A percentile compares a stretch with the other conserved stretches of the same genome.
Evolutionary conservation across 352 stramenopile species (phyloP).

Genomic region (Phytophthora meadii): DNA sequence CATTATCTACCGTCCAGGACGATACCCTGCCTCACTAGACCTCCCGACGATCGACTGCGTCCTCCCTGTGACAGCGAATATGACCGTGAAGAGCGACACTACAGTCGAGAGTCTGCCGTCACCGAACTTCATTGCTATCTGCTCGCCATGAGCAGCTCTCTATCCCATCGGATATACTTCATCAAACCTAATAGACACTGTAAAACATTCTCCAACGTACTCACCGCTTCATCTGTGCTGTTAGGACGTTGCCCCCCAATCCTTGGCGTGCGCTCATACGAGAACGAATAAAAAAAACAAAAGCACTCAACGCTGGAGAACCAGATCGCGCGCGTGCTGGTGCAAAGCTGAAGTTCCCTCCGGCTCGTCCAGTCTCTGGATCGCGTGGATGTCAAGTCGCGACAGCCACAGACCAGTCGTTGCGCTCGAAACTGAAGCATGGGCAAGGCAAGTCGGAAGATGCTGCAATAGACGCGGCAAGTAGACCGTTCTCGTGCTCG

Average conservation of each 20-base stretch:
- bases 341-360: slow-evolving; percentile 30
- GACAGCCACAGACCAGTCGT: slow-evolving; percentile 13
- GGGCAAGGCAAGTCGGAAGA: slow-evolving; percentile 21
- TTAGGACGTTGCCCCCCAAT: slow-evolving; percentile 18
- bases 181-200: slow-evolving; percentile 2
- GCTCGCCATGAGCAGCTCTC: slow-evolving; percentile 17
- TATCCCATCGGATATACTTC: neutral
- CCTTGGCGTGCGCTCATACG: slow-evolving; percentile 15
- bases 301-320: neutral
- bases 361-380: slow-evolving; percentile 1
- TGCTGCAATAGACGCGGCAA: slow-evolving; percentile 26
- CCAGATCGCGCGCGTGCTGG: slow-evolving; percentile 2
- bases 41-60: slow-evolving; percentile 11
- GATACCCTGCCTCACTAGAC: neutral
- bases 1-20: slow-evolving; percentile 30
- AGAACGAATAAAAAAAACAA: slow-evolving; percentile 8
- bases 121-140: slow-evolving; percentile 24
- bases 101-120: slow-evolving; percentile 24
- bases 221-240: slow-evolving; percentile 8
- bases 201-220: neutral
- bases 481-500: slow-evolving; percentile 19
- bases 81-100: slow-evolving; percentile 22
- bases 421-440: slow-evolving; percentile 26
- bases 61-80: slow-evolving; percentile 11
- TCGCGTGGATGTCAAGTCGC: neutral